Evolutionary conservation across 2,329 filamentous ascomycete species (phyloP), one percentile per base, ranked within the genome.

Genomic region (Cercospora beticola): DNA sequence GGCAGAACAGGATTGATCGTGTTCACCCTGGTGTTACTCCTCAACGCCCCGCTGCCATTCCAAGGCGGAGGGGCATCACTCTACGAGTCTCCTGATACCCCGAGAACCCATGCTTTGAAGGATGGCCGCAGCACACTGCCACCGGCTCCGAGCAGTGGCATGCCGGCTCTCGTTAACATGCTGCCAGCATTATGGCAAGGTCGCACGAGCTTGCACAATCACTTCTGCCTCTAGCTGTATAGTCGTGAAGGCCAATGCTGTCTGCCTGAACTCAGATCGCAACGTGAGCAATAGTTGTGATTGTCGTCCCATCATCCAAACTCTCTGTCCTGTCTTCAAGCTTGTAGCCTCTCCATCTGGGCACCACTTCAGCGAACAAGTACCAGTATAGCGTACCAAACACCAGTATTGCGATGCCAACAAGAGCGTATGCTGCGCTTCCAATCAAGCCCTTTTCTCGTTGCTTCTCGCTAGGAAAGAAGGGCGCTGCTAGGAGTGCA

Each of bases 381-480:
- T 87, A 88, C 91, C 90, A 93, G 75, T 92, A 92, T 0, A 87
- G 1, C 0, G 89, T 75, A 0, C 86, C 89, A 59, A 87, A 85
- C 0, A 84, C 36, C 36, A 91, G 80, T 65, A 84, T 82, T 75
- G 83, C 79, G 52, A 83, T 78, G 0, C 83, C 85, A 14, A 86
- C 83, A 52, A 86, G 77, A 1, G 84, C 84, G 77, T 86, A 87
- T 0, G 83, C 84, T 5, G 82, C 84, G 74, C 85, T 85, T 74
- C 83, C 86, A 66, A 86, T 82, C 65, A 77, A 75, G 31, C 82
- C 80, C 66, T 83, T 82, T 8, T 80, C 79, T 64, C 80, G 80
- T 21, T 85, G 82, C 1, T 84, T 78, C 0, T 79, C 77, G 1
- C 87, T 86, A 0, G 87, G 86, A 23, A 90, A 85, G 72, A 90